Conservation (phyloP, 1,284 basidiomycete species). For the Boletus hoseneyae region DNA sequence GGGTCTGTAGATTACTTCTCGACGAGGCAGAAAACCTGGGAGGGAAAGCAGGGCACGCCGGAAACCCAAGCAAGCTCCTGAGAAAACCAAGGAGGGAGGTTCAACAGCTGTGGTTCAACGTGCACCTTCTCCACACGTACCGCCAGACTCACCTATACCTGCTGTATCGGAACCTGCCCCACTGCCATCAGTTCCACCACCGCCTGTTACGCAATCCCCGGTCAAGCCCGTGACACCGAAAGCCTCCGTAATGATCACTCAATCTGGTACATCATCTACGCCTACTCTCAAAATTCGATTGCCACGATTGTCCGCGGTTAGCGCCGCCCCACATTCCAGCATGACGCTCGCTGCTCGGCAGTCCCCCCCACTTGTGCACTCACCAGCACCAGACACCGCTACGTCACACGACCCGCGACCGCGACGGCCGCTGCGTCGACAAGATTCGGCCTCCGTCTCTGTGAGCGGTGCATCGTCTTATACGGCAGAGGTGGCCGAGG, state of each 20-base stretch:
- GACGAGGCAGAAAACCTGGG: conserved; percentile 14
- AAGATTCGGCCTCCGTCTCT: conserved; percentile 30
- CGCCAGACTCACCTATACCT: conserved; percentile 17
- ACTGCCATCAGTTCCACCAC: conserved; percentile 7
- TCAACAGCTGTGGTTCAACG: conserved; percentile 6
- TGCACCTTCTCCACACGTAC: conserved; percentile 14
- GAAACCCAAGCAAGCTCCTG: conserved; percentile 17
- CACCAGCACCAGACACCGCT: conserved; percentile 26
- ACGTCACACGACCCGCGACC: conserved; percentile 26
- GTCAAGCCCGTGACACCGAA: conserved; percentile 33
- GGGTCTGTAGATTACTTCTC: conserved; percentile 11
- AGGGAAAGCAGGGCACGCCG: conserved; percentile 24
- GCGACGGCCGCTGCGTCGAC: conserved; percentile 29
- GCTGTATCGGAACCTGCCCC: conserved; percentile 14
- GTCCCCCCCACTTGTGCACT: conserved; percentile 22
- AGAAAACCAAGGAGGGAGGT: conserved; percentile 18
- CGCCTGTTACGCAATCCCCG: conserved; percentile 9
- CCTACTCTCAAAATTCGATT: conserved; percentile 35
- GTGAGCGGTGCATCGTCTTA: conserved; percentile 33
- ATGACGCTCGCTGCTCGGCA: conserved; percentile 18
- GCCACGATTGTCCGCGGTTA: conserved; percentile 33
- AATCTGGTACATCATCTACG: conserved; percentile 31
- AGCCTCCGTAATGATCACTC: conserved; percentile 35
- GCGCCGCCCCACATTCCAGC: conserved; percentile 24
- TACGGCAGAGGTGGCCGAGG: conserved; percentile 28